Base-by-base conservation (phyloP, 441 rosid species). In the Viola pubescens region DNA sequence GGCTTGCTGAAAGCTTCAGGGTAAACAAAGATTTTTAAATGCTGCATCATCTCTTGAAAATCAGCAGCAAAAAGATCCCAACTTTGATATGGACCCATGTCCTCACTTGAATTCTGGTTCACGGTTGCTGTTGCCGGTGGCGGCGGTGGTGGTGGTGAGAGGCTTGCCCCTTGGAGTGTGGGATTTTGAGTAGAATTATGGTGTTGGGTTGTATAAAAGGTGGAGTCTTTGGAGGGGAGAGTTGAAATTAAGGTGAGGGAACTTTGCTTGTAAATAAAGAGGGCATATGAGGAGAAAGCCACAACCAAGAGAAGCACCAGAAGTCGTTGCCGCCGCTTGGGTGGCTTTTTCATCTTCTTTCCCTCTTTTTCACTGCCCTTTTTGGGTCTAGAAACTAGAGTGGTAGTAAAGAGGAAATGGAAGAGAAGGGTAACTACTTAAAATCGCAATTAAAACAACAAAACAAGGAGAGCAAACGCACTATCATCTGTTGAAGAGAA, bases 11-110 rank as follows among this genome's bases (percentile, higher is more conserved):
- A 55, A 5, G 60, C 71, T 48, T 68, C 79, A 0, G 79, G 74
- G 59, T 77, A 80, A 16, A 73, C 76, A 56, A 67, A 75, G 13
- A 80, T 68, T 70, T 75, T 80, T 67, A 80, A 53, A 41, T 63
- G 63, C 4, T 45, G 66, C 62, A 60, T 50, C 84, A 80, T 80
- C 62, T 72, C 70, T 43, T 45, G 42, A 57, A 71, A 74, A 70
- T 77, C 77, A 9, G 64, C 68, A 19, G 66, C 61, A 47, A 77
- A 79, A 7, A 59, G 61, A 10, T 65, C 46, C 79, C 84, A 70
- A 48, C 72, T 53, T 48, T 74, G 84, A 58, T 74, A 80, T 37
- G 79, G 80, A 37, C 71, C 75, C 34, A 26, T 26, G 34, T 2
- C 34, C 34, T 26, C 0, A 52, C 37, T 11, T 63, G 52, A 50